Base-by-base conservation (phyloP, 2,329 filamentous ascomycete species). In the Fusarium cyanostomum region DNA sequence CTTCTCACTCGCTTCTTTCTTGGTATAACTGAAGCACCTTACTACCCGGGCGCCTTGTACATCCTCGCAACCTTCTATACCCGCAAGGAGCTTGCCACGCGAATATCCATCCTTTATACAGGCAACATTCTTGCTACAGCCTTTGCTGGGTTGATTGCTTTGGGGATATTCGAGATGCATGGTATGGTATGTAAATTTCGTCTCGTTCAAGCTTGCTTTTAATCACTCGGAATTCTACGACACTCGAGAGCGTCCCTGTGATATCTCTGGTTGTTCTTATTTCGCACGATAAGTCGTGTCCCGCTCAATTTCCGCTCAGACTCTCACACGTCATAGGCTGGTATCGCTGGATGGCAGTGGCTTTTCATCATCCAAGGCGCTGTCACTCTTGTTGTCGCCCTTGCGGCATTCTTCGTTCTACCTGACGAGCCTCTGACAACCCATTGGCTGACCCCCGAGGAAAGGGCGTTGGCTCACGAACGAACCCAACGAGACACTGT, bases 311-410 rank as follows among this genome's bases (percentile, higher is more conserved):
- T 21, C 21, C 6, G 21, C 4, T 21, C 21, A 21, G 21, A 4
- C 21, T 21, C 21, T 21, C 21, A 57, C 7, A 2, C 8, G 0
- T 10, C 1, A 0, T 30, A 62, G 56, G 59, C 49, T 0, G 60
- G 67, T 0, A 52, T 75, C 2, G 60, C 59, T 0, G 72, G 72
- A 4, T 75, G 71, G 74, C 69, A 69, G 34, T 76, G 73, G 69
- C 78, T 90, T 0, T 90, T 90, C 74, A 88, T 90, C 34, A 84
- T 90, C 15, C 87, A 91, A 72, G 88, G 88, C 10, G 78, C 80
- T 2, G 79, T 69, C 5, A 71, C 71, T 0, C 62, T 73, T 6
- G 8, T 68, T 1, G 44, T 72, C 1, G 67, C 68, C 5, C 8
- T 74, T 7, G 8, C 49, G 1, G 56, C 67, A 4, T 71, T 66